These are phyloP conservation scores for Corylus americana DNA, from an alignment of 306 rosid genomes.

Conservation along the genomic window DNA sequence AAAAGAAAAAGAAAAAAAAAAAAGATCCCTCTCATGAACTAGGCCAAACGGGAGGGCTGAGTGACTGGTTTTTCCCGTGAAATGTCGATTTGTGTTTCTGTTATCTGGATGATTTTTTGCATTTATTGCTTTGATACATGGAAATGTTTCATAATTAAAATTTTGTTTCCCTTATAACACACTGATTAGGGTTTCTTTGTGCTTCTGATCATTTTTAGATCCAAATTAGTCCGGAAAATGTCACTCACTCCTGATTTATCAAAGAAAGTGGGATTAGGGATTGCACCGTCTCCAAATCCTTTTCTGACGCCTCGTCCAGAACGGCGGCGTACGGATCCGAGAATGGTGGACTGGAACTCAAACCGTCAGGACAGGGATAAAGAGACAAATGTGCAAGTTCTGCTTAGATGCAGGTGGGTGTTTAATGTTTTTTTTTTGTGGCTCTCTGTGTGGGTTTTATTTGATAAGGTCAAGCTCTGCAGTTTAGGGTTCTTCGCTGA, in stretches of 20 bases:
- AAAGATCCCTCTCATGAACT: neutral
- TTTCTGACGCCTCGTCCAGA: constrained; percentile 92
- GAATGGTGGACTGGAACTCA: constrained; percentile 55
- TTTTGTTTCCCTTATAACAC: neutral
- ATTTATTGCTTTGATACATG: neutral
- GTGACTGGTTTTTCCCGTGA: neutral
- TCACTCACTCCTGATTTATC: constrained; percentile 76
- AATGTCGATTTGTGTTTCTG: neutral
- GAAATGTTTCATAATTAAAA: neutral
- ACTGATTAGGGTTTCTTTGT: constrained; percentile 7
- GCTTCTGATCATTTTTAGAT: constrained; percentile 4
- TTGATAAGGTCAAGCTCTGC: neutral
- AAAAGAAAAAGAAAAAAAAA: neutral
- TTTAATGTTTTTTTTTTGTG: neutral
- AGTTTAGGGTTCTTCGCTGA: neutral
- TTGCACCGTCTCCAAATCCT: constrained; percentile 70
- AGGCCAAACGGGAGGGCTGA: neutral
- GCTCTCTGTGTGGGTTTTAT: neutral
- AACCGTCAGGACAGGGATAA: constrained; percentile 64
- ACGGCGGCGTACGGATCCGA: constrained; percentile 63
- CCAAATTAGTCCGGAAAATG: constrained; percentile 31
- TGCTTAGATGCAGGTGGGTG: constrained; percentile 87
- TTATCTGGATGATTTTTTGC: neutral
- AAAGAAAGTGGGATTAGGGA: constrained; percentile 73
- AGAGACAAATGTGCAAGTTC: constrained; percentile 79